Conservation (phyloP, 495 filamentous ascomycete genomes). For the Talaromyces wortmannii region DNA sequence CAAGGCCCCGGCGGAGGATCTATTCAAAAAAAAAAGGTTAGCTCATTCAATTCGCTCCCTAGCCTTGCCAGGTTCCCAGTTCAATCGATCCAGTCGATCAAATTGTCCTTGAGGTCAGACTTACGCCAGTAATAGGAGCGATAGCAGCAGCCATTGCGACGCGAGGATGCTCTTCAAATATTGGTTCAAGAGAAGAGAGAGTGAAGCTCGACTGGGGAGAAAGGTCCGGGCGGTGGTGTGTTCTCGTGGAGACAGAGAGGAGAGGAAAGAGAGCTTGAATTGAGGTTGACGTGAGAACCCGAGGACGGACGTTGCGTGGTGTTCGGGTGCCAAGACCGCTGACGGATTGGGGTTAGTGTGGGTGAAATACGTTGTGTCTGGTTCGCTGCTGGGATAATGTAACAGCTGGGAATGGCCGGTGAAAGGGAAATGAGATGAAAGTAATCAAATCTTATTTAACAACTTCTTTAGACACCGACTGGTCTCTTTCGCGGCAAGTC, state of each 20-base stretch:
- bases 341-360: not conserved
- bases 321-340: not conserved
- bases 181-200: conserved; percentile 1
- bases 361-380: no score
- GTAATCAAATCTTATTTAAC: no score
- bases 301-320: conserved; percentile 4
- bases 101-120: conserved; percentile 9
- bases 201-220: not conserved
- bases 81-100: no score
- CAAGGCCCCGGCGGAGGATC: conserved; percentile 68
- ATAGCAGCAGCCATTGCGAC: conserved; percentile 38
- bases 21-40: conserved; percentile 18
- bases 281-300: conserved; percentile 19
- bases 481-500: no score
- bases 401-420: no score
- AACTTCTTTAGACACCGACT: no score
- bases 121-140: conserved; percentile 43
- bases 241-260: no score
- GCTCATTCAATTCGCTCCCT: not conserved
- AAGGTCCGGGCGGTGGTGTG: conserved; percentile 9
- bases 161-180: conserved; percentile 10
- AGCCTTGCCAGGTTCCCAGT: no score
- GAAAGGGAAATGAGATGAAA: no score
- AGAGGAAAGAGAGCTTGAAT: conserved; percentile 5
- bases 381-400: no score